Base-by-base conservation (phyloP, 2,329 filamentous ascomycete genomes). In the Xylariaceae sp. region DNA sequence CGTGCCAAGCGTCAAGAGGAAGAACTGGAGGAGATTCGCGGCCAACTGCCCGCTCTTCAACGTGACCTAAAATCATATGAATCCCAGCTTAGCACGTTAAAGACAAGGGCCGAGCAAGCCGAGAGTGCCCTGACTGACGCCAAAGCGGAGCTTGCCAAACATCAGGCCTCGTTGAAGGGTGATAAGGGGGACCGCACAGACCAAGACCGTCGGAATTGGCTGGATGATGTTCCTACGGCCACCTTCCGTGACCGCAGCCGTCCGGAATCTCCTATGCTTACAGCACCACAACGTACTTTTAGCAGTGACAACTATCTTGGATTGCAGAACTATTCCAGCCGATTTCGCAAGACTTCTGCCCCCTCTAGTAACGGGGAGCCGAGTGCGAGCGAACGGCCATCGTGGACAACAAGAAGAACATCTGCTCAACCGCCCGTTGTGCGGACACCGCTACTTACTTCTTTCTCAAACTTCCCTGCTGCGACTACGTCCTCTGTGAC, bases 1-100 rank as follows among this genome's bases (percentile, higher is more conserved):
- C 80, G 81, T n/a, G 78, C 77, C 51, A 82, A 90, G 67, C 83
- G 82, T 56, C 78, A 89, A 18, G 92, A 96, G 72, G 90, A 96
- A 66, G 92, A 97, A 66, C 75, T 96, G 4, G 91, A 97, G 68
- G 82, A 83, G 55, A 78, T 84, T 63, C 83, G 79, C 67, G 86
- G 80, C 44, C 83, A 84, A 57, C 78, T 88, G n/a, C 80, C 83
- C n/a, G 79, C 76, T 13, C 79, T 87, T 6, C 83, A 88, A 59
- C 80, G 84, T 62, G 87, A 92, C 59, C 75, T 89, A 2, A 77
- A 81, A 11, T 77, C 81, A 18, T 82, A 85, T 57, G 83, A 82
- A 56, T 76, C 80, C 2, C 80, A 86, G 62, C 73, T 88, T 30
- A 82, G 86, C 51, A 76, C 80, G 13, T 75, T 95, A 2, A 84